A percentile compares a stretch with the other conserved stretches of the same genome.
Conservation (phyloP, 108 stramenopile genomes). For the Aurantiochytrium sp. region DNA sequence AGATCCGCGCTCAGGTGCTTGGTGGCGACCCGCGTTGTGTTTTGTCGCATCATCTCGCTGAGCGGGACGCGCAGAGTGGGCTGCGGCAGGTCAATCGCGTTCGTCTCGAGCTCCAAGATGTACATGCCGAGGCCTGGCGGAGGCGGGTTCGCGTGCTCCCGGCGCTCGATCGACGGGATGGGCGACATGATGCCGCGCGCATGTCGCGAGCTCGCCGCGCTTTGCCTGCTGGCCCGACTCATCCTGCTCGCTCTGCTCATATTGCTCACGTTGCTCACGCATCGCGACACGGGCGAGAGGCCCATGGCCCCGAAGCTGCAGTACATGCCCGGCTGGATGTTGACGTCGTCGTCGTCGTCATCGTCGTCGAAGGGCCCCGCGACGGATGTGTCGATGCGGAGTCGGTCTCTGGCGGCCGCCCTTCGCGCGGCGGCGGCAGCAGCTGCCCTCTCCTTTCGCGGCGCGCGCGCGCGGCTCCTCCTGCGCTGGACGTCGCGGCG, state of each 20-base stretch:
- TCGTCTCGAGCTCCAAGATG: not conserved
- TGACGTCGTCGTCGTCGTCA: not conserved
- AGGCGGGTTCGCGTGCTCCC: not conserved
- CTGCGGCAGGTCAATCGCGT: not conserved
- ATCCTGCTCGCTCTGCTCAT: not conserved
- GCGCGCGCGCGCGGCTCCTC: not conserved
- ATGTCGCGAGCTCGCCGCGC: not conserved
- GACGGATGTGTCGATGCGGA: not conserved
- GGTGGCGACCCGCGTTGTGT: not conserved
- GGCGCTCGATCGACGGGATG: not conserved
- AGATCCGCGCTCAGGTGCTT: not conserved
- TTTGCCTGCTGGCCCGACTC: not conserved
- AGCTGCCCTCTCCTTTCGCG: not conserved
- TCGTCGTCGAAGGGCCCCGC: not conserved
- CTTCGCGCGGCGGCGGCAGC: not conserved
- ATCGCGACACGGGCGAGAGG: not conserved
- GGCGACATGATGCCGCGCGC: not conserved
- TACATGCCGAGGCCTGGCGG: not conserved
- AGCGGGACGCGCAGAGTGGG: not conserved
- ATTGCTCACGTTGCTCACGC: not conserved
- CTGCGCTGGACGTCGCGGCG: not conserved
- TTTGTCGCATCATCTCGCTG: not conserved
- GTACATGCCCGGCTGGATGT: not conserved
- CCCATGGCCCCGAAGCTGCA: not conserved
- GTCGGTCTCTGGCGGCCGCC: not conserved